A percentile compares a stretch with the other conserved stretches of the same genome.
These are phyloP conservation scores for Neoboletus brunneissimus DNA, from an alignment of 768 basidiomycete species.

Conservation along the genomic window DNA sequence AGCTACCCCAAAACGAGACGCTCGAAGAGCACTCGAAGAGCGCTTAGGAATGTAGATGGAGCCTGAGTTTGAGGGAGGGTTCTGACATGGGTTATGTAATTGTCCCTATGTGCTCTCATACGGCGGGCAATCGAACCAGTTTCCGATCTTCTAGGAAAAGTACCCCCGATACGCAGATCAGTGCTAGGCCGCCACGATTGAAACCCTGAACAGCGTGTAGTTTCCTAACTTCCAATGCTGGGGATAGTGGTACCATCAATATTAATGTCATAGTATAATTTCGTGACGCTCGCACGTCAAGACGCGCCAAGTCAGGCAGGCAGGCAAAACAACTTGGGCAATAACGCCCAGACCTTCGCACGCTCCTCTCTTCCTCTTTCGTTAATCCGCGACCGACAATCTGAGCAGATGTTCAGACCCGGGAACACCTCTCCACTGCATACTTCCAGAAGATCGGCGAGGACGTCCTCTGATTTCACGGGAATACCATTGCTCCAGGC, in stretches of 20 bases:
- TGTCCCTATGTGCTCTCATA: no score
- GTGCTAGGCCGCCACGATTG: no score
- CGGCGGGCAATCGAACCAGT: no score
- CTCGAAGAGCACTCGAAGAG: no score
- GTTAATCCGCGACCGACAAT: background rate
- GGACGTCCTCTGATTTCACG: background rate
- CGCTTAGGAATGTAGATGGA: no score
- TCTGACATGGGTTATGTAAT: no score
- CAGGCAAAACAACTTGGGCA: slow-evolving; percentile 1
- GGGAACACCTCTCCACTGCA: background rate
- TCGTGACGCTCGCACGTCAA: background rate
- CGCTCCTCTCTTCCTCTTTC: slow-evolving; percentile 2
- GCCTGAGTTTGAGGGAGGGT: no score
- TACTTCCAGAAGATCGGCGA: background rate
- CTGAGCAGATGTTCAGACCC: background rate
- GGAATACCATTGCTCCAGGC: background rate
- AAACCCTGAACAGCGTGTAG: no score
- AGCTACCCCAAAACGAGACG: no score
- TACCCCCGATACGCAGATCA: no score
- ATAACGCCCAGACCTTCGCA: background rate
- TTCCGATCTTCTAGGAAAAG: no score
- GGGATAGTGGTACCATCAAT: background rate
- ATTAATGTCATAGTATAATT: background rate
- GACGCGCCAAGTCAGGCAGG: background rate
- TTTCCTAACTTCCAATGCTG: no score